These are phyloP conservation scores for Clavulina sp. DNA, from an alignment of 768 basidiomycete genomes.

Conservation along the genomic window DNA sequence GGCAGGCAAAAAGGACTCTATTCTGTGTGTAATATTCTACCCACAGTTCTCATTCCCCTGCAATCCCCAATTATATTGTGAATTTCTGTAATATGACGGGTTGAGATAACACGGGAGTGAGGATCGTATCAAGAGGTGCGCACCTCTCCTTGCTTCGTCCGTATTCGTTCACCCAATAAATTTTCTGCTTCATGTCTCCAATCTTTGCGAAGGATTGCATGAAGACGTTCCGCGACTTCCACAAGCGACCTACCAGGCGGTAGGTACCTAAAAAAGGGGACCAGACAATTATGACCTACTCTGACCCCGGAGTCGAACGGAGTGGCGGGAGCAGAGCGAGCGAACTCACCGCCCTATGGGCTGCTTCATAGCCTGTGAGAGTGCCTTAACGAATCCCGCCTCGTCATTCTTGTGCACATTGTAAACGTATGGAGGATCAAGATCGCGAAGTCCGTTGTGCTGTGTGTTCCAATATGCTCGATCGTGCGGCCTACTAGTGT, in stretches of 20 bases:
- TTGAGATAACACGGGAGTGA: too few species aligned
- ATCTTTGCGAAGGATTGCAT: constrained; percentile 4
- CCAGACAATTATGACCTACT: too few species aligned
- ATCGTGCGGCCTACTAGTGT: constrained; percentile 13
- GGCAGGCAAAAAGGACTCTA: too few species aligned
- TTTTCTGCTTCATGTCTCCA: constrained; percentile 3
- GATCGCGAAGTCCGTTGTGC: constrained; percentile 12
- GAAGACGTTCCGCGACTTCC: constrained; percentile 1
- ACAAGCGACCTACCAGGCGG: constrained; percentile 1
- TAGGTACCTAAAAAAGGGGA: too few species aligned
- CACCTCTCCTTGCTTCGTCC: too few species aligned
- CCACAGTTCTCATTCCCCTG: too few species aligned
- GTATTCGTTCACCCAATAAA: neutral
- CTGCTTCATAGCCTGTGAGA: constrained; percentile 9
- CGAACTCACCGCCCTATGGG: constrained; percentile 13
- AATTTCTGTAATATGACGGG: too few species aligned
- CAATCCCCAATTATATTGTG: too few species aligned
- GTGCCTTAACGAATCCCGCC: constrained; percentile 8
- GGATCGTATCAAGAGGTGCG: too few species aligned
- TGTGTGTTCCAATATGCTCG: constrained; percentile 14
- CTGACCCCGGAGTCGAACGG: too few species aligned
- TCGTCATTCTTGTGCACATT: constrained; percentile 13
- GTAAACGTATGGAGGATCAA: constrained; percentile 16
- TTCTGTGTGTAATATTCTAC: too few species aligned
- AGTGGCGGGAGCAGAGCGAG: too few species aligned